phyloP scores from a whole-genome alignment of 2,329 filamentous ascomycete species.

The Pseudocercospora vitis region DNA sequence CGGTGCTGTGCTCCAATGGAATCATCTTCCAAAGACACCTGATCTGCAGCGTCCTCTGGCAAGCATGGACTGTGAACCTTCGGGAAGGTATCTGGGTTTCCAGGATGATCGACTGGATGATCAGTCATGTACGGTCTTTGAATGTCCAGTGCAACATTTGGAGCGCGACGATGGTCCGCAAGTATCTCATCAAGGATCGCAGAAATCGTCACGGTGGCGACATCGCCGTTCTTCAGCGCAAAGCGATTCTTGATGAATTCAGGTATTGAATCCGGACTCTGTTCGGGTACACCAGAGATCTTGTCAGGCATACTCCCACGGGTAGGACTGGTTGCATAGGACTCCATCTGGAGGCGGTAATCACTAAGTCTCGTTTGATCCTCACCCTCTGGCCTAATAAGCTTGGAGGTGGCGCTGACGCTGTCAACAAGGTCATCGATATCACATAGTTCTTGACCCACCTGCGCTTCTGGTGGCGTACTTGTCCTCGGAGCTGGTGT shows the following conservation, averaged over 20 bases:
- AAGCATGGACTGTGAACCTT: no score
- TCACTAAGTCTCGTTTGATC: no score
- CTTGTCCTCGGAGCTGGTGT: not conserved
- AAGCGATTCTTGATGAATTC: conserved; percentile 16
- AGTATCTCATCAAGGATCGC: conserved; percentile 10
- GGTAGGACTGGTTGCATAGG: no score
- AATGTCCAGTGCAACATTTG: conserved; percentile 2
- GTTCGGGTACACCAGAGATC: not conserved
- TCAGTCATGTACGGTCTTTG: conserved; percentile 17
- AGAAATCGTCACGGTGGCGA: not conserved
- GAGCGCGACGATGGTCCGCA: not conserved
- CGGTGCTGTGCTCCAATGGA: no score
- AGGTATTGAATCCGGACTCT: conserved; percentile 12
- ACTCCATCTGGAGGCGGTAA: no score
- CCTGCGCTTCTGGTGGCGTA: not conserved
- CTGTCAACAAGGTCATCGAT: conserved; percentile 14
- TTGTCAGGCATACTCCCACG: no score
- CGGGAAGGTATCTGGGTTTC: no score
- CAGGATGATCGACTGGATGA: no score
- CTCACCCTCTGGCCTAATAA: no score
- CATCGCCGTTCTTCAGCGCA: not conserved
- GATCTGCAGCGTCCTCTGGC: no score
- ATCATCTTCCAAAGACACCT: no score
- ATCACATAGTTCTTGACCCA: not conserved
- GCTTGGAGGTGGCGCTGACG: conserved; percentile 5